Evolutionary conservation across 345 rosid genomes (phyloP).

Genomic region (Melaleuca alternifolia): DNA sequence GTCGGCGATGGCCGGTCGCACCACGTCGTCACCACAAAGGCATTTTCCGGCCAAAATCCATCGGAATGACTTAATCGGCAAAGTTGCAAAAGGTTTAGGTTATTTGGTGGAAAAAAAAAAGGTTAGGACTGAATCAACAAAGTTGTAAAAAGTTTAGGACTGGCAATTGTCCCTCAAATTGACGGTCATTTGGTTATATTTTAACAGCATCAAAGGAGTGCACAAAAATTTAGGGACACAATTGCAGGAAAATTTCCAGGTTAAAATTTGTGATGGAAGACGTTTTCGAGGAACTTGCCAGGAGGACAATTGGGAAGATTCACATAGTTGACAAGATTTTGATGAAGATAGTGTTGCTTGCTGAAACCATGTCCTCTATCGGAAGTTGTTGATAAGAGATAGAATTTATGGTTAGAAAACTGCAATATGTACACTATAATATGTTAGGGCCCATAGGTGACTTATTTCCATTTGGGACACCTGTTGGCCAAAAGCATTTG

Average conservation of each 20-base stretch:
- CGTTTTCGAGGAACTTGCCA: not conserved
- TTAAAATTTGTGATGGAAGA: not conserved
- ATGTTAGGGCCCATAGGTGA: not conserved
- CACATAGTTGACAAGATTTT: not conserved
- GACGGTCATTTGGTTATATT: not conserved
- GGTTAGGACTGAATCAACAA: too few species aligned
- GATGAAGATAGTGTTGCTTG: not conserved
- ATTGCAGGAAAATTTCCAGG: not conserved
- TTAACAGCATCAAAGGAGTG: not conserved
- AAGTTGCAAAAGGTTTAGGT: too few species aligned
- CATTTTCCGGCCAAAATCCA: too few species aligned
- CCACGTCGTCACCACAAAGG: too few species aligned
- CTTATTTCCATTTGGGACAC: not conserved
- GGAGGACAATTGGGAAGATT: not conserved
- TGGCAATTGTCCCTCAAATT: too few species aligned
- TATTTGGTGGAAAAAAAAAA: too few species aligned
- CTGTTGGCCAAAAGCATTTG: not conserved
- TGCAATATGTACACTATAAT: not conserved
- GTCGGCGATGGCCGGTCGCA: too few species aligned
- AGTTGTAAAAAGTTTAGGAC: too few species aligned
- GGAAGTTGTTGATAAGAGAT: not conserved
- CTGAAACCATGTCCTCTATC: not conserved
- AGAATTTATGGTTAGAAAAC: not conserved
- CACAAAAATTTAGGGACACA: not conserved
- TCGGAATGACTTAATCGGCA: too few species aligned